Base-by-base conservation (phyloP, 176 grass and related monocot genomes). In the Chloris gayana region DNA sequence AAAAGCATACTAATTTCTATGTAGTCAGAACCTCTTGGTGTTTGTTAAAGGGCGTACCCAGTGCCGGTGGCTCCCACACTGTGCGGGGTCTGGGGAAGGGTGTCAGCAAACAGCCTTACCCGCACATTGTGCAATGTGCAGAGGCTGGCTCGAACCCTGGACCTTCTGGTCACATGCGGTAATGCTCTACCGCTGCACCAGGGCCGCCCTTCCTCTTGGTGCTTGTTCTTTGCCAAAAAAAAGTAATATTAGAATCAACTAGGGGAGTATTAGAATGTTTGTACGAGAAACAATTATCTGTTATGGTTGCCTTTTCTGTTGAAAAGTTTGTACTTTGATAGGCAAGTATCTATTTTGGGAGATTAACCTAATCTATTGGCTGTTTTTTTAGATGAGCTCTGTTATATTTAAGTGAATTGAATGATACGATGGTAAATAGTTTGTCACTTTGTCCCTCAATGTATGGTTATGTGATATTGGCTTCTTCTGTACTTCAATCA, bases 1-100 rank as follows among this genome's bases (percentile, higher is more conserved):
- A 65, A 79, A 70, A 65, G 4, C n/a, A 56, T 86, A 61, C 32
- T 80, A 84, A 14, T 84, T n/a, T 59, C 7, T 77, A 26, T 26
- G 22, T 59, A 69, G 22, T 58, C 9, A 27, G 35, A 83, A 70
- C 38, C 45, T 78, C 75, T 47, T 24, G 26, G 32, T 81, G 66
- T n/a, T n/a, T n/a, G n/a, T n/a, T n/a, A n/a, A n/a, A n/a, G n/a
- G n/a, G n/a, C n/a, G n/a, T n/a, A n/a, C n/a, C n/a, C n/a, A n/a
- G n/a, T n/a, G n/a, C n/a, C n/a, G n/a, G n/a, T n/a, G n/a, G n/a
- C n/a, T n/a, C n/a, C n/a, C n/a, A n/a, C n/a, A n/a, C n/a, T n/a
- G n/a, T n/a, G n/a, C n/a, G n/a, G n/a, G n/a, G n/a, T n/a, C n/a
- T n/a, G n/a, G n/a, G n/a, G n/a, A n/a, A n/a, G n/a, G n/a, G n/a